A percentile compares a stretch with the other conserved stretches of the same genome.
These are phyloP conservation scores for Blumeriella jaapii DNA, from an alignment of 2,329 filamentous ascomycete species.

Conservation along the genomic window DNA sequence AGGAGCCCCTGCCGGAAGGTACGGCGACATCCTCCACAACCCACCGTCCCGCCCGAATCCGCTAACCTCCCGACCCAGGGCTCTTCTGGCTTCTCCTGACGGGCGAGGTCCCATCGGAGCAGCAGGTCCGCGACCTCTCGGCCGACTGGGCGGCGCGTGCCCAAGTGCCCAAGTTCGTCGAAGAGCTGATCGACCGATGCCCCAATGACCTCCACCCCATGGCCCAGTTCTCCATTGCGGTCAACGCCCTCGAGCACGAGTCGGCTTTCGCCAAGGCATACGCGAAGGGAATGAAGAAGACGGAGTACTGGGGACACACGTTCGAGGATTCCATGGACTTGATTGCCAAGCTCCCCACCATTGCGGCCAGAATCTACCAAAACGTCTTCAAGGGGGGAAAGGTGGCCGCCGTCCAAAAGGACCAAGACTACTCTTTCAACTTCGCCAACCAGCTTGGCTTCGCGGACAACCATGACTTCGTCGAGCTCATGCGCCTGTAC, in stretches of 20 bases:
- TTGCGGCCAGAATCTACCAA: conserved; percentile 97
- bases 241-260: conserved; percentile 96
- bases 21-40: conserved; percentile 15
- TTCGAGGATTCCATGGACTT: conserved; percentile 99
- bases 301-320: conserved; percentile 98
- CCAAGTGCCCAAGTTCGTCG: conserved; percentile 93
- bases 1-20: conserved; percentile 95
- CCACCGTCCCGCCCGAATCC: background rate
- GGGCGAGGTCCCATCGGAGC: conserved; percentile 92
- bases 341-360: conserved; percentile 98
- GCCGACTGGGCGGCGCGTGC: conserved; percentile 98
- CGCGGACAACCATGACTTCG: conserved; percentile 86
- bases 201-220: conserved; percentile 98
- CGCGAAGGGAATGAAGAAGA: conserved; percentile 98
- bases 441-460: conserved; percentile 99
- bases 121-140: conserved; percentile 96
- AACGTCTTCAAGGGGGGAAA: conserved; percentile 99
- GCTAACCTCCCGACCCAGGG: conserved; percentile 36
- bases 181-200: conserved; percentile 99
- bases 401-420: conserved; percentile 89
- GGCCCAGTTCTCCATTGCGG: conserved; percentile 97
- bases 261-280: conserved; percentile 98
- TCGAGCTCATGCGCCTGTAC: conserved; percentile 98
- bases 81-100: conserved; percentile 99
- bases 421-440: conserved; percentile 99